Percentiles rank a stretch among this genome's conserved stretches.
These are phyloP conservation scores for Jasminum sambac DNA, from an alignment of 257 asterid genomes.

Conservation along the genomic window DNA sequence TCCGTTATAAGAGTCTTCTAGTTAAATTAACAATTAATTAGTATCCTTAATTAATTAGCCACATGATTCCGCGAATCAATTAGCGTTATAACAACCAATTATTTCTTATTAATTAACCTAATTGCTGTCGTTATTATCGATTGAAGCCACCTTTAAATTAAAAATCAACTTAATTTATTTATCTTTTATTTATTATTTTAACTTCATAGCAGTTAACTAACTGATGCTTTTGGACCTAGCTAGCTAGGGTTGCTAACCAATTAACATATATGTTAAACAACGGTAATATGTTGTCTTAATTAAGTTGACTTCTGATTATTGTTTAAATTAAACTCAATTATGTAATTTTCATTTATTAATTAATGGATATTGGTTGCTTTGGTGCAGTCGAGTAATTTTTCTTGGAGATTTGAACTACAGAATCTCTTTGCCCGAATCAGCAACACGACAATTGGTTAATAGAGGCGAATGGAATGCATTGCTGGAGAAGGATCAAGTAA, in stretches of 20 bases:
- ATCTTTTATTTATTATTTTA: background rate
- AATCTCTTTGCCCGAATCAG: constrained; percentile 54
- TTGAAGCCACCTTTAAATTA: constrained; percentile 25
- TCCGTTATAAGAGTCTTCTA: constrained; percentile 29
- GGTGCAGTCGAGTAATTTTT: constrained; percentile 57
- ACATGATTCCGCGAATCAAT: constrained; percentile 14
- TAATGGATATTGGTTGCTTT: background rate
- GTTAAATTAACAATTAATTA: constrained; percentile 22
- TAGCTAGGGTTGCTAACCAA: constrained; percentile 29
- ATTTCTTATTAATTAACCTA: constrained; percentile 31
- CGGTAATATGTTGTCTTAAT: background rate
- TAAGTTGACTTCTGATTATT: background rate
- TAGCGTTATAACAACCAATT: constrained; percentile 20
- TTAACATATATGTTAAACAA: constrained; percentile 10
- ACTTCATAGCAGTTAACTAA: background rate
- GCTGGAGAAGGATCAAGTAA: constrained; percentile 64
- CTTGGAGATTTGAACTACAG: constrained; percentile 72
- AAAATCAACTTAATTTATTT: constrained; percentile 4
- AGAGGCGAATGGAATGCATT: constrained; percentile 48
- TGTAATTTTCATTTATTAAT: background rate
- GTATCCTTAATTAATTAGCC: constrained; percentile 3
- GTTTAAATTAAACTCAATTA: background rate
- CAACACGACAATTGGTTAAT: constrained; percentile 43
- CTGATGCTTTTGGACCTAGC: constrained; percentile 15
- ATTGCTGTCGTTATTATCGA: constrained; percentile 41